A percentile compares a stretch with the other conserved stretches of the same genome.
Evolutionary conservation across 179 eudicot genomes (phyloP).

Genomic region (Silene noctiflora): DNA sequence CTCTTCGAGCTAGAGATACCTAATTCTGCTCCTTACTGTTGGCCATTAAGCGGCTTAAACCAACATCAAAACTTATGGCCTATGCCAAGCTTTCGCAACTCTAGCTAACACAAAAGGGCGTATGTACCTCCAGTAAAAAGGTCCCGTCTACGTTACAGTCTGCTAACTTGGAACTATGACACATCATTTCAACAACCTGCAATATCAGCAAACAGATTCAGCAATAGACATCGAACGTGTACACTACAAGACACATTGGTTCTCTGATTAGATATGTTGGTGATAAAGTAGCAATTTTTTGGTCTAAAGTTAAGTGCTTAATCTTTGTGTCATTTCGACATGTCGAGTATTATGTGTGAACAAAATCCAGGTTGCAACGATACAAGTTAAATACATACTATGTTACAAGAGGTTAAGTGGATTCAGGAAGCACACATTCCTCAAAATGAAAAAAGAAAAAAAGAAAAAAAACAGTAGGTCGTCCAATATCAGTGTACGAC

Average conservation of each 20-base stretch:
- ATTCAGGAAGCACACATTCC: neutral
- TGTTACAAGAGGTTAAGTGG: neutral
- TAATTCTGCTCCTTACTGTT: neutral
- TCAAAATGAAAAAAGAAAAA: too few relatives aligned
- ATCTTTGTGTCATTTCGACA: too few relatives aligned
- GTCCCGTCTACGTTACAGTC: neutral
- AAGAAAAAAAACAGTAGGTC: neutral
- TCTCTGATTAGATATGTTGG: neutral
- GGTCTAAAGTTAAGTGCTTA: too few relatives aligned
- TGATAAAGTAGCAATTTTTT: too few relatives aligned
- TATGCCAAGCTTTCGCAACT: neutral
- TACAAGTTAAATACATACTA: neutral
- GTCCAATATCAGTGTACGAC: too few relatives aligned
- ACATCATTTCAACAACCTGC: slow-evolving; percentile 22
- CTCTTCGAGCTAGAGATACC: neutral
- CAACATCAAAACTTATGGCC: neutral
- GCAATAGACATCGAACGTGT: neutral
- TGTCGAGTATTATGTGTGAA: too few relatives aligned
- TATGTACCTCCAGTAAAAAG: slow-evolving; percentile 5
- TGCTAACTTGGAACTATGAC: slow-evolving; percentile 16
- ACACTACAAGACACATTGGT: neutral
- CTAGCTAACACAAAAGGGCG: slow-evolving; percentile 4
- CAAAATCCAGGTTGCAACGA: neutral
- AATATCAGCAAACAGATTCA: slow-evolving; percentile 4
- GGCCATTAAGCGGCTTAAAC: slow-evolving; percentile 1